These are phyloP conservation scores for Pythium myriotylum DNA, from an alignment of 352 stramenopile species.

Conservation along the genomic window DNA sequence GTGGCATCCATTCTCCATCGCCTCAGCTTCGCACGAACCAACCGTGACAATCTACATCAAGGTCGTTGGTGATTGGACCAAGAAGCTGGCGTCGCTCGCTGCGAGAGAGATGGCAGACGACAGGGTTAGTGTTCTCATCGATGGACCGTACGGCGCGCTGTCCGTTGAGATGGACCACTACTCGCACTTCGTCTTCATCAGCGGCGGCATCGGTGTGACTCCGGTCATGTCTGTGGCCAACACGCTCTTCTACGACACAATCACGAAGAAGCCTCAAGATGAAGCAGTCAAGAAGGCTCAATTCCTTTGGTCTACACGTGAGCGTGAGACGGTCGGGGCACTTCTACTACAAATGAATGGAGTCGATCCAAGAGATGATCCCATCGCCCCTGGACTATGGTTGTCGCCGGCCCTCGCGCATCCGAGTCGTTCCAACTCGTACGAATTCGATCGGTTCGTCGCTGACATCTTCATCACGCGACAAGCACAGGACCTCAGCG, in stretches of 20 bases:
- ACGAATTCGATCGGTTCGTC: conserved; percentile 27
- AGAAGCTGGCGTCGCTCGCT: conserved; percentile 40
- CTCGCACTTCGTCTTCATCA: conserved; percentile 53
- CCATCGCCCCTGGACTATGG: too few species aligned
- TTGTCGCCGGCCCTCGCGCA: conserved; percentile 21
- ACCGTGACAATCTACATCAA: conserved; percentile 74
- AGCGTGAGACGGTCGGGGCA: conserved; percentile 37
- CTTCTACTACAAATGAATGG: too few species aligned
- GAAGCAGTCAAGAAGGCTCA: conserved; percentile 43
- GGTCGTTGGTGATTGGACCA: conserved; percentile 65
- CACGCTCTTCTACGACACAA: too few species aligned
- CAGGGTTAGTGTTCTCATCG: conserved; percentile 41
- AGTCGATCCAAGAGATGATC: too few species aligned
- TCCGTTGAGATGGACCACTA: conserved; percentile 54
- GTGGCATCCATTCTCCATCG: conserved; percentile 92
- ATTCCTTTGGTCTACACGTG: conserved; percentile 51
- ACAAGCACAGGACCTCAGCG: conserved; percentile 30
- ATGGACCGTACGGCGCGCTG: conserved; percentile 52
- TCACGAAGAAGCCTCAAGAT: too few species aligned
- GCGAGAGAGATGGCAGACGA: conserved; percentile 1
- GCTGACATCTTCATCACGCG: conserved; percentile 44
- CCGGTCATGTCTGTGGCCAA: conserved; percentile 50
- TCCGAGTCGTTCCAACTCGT: conserved; percentile 6
- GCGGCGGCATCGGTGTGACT: conserved; percentile 53
- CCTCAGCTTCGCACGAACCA: conserved; percentile 68